A percentile compares a stretch with the other conserved stretches of the same genome.
Conservation (phyloP, 805 yeast genomes). For the Candida multigemmis region DNA sequence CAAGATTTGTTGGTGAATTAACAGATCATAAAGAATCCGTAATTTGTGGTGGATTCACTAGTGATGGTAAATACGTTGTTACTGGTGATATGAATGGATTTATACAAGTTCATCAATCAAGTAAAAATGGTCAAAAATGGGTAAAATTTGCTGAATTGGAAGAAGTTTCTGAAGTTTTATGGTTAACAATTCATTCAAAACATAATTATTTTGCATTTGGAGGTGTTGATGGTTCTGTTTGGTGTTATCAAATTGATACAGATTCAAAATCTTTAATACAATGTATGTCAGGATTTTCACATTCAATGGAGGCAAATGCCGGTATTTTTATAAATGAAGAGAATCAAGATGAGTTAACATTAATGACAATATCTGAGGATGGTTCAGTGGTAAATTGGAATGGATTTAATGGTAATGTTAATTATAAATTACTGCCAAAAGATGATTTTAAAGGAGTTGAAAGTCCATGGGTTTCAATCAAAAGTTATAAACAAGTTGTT, state of each 20-base stretch:
- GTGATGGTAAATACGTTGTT: slow-evolving; percentile 70
- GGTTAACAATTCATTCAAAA: slow-evolving; percentile 75
- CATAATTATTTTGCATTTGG: slow-evolving; percentile 86
- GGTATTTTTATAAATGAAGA: slow-evolving; percentile 59
- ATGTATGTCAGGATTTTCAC: slow-evolving; percentile 73
- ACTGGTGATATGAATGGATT: slow-evolving; percentile 96
- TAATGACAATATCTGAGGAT: slow-evolving; percentile 78
- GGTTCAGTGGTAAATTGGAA: slow-evolving; percentile 86
- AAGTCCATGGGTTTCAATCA: slow-evolving; percentile 84
- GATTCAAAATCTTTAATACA: slow-evolving; percentile 41
- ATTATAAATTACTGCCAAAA: slow-evolving; percentile 54
- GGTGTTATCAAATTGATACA: slow-evolving; percentile 77
- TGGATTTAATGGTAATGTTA: slow-evolving; percentile 64
- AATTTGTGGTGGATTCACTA: slow-evolving; percentile 72
- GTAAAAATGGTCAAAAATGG: slow-evolving; percentile 82
- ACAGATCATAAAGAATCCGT: slow-evolving; percentile 85
- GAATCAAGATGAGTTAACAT: slow-evolving; percentile 48
- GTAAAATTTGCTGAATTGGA: slow-evolving; percentile 56
- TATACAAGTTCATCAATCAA: slow-evolving; percentile 61
- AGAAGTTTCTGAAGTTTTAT: slow-evolving; percentile 84
- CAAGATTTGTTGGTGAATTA: slow-evolving; percentile 68
- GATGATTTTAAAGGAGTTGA: slow-evolving; percentile 62
- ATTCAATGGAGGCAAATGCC: slow-evolving; percentile 69
- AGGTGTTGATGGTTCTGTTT: slow-evolving; percentile 85
- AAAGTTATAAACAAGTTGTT: slow-evolving; percentile 42